Base-by-base conservation (phyloP, 768 basidiomycete species). In the Pisolithus tinctorius region DNA sequence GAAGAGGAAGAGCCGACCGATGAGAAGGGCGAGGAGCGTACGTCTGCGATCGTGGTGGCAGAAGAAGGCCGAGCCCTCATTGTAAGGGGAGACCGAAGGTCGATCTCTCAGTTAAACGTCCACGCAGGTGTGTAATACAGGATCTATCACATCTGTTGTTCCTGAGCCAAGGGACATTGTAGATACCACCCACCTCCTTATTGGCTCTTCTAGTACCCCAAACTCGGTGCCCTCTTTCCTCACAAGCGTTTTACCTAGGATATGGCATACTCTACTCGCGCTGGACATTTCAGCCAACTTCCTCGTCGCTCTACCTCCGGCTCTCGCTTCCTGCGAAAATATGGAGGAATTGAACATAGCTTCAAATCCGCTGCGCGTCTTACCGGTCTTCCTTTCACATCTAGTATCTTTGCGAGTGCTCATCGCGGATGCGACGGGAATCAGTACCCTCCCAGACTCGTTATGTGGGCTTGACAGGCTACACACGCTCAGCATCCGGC, bases 281-380 rank as follows among this genome's bases (percentile, higher is more conserved):
- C 80, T 98, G 42, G 96, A 99, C 69, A 87, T 99, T 39, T 93
- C 93, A 31, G 82, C 83, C 56, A 94, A 94, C 66, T 86, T 87
- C 60, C 77, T 95, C 44, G 80, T 81, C 40, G 86, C 86, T 34
- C 71, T 99, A 43, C 93, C 96, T 10, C 84, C 86, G 17, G 80
- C 84, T 16, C 79, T 99, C 42, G 82, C 83, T n/a, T 71, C 81
- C 13, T 96, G 94, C 63, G 73, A 75, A 55, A 79, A 74, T 60
- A 80, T 99, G 34, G 93, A 97, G 66, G 96, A 99, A 68, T 78
- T 99, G 42, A 95, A 97, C 63, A 78, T 98, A 48, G 89, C 89
- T 10, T 86, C 83, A 47, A 99, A 99, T 66, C 88, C 90, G 6
- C 76, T 98, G 26, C 83, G 89, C 42, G 84, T 85, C n/a, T 77